phyloP scores from a whole-genome alignment of 768 basidiomycete species.

The Macrolepiota dolichaula region DNA sequence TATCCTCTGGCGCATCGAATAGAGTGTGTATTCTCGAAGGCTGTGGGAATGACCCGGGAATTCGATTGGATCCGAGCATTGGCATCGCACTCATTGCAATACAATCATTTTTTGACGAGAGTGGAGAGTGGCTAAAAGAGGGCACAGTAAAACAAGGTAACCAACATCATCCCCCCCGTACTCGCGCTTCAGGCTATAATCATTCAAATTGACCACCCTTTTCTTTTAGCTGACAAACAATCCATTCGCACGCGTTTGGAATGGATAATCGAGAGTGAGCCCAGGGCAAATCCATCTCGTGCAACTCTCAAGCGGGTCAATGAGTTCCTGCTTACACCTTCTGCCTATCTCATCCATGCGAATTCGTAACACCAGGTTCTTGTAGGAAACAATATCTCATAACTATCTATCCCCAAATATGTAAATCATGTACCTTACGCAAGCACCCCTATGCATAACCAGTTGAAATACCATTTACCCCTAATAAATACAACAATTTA shows the following conservation, averaged over 20 bases:
- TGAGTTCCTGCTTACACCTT: slow-evolving; percentile 25
- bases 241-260: slow-evolving; percentile 73
- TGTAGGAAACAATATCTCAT: neutral
- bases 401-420: neutral
- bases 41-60: slow-evolving; percentile 11
- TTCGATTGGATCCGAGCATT: slow-evolving; percentile 59
- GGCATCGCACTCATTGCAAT: slow-evolving; percentile 62
- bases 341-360: neutral
- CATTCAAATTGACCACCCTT: neutral
- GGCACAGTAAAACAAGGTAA: neutral
- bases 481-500: neutral
- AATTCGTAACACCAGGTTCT: neutral
- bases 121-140: slow-evolving; percentile 31
- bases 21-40: slow-evolving; percentile 43
- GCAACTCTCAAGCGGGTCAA: slow-evolving; percentile 55
- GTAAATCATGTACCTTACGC: neutral
- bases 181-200: neutral
- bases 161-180: too few species aligned
- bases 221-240: slow-evolving; percentile 31
- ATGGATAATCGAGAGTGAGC: slow-evolving; percentile 78
- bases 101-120: slow-evolving; percentile 54
- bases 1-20: slow-evolving; percentile 36
- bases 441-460: neutral
- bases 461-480: neutral
- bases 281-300: slow-evolving; percentile 80